Percentiles rank a stretch among this genome's conserved stretches.
Evolutionary conservation across 1,284 basidiomycete species (phyloP).

Genomic region (Fomitopsis palustris): DNA sequence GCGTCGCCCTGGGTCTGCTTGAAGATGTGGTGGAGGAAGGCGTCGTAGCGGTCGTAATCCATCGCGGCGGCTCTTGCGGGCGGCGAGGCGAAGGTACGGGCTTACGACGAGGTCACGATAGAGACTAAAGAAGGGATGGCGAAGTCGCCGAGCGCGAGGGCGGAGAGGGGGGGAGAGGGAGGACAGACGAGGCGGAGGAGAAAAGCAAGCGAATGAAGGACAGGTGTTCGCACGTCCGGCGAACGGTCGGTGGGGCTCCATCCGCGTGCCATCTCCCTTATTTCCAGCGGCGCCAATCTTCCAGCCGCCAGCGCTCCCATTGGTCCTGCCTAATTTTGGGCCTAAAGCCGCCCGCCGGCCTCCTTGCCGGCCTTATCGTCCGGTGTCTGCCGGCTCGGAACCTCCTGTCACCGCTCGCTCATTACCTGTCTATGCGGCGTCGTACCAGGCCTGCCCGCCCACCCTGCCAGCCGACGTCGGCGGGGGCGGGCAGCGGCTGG

Average conservation of each 20-base stretch:
- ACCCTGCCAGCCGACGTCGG: background rate
- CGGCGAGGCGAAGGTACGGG: background rate
- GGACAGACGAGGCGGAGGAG: background rate
- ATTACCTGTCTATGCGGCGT: background rate
- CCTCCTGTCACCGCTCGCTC: background rate
- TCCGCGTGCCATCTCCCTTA: background rate
- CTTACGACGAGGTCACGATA: background rate
- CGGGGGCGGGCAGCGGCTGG: background rate
- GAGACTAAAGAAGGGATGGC: background rate
- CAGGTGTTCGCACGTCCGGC: slow-evolving; percentile 2
- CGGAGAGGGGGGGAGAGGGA: background rate
- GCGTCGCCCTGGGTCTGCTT: slow-evolving; percentile 57
- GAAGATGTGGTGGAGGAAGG: slow-evolving; percentile 52
- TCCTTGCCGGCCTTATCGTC: background rate
- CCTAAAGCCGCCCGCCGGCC: background rate
- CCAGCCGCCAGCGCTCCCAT: background rate
- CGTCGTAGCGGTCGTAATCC: slow-evolving; percentile 49
- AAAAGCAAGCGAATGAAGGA: background rate
- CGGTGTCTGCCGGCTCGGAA: background rate
- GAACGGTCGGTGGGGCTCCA: slow-evolving; percentile 1
- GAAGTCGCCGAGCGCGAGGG: slow-evolving; percentile 1
- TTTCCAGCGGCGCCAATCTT: background rate
- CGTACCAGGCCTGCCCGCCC: background rate
- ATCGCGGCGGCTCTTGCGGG: slow-evolving; percentile 20
- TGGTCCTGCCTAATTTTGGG: background rate